phyloP scores from a whole-genome alignment of 495 filamentous ascomycete species.

The Hapsidospora chrysogenum region DNA sequence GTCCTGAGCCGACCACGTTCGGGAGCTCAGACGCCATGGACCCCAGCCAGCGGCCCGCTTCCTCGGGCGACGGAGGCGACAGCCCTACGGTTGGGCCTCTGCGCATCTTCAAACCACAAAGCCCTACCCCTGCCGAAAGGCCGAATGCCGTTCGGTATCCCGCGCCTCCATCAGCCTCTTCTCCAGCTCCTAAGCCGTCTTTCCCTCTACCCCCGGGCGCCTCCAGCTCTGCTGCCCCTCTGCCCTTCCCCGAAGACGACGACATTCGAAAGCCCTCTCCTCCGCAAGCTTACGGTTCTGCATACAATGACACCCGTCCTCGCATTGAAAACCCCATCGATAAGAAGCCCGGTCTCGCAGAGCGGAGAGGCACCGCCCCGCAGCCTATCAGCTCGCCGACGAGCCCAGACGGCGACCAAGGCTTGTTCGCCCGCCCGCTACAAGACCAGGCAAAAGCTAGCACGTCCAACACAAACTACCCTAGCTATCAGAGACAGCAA shows the following conservation, averaged over 20 bases:
- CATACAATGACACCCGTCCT: conserved; percentile 22
- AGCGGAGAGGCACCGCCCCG: conserved; percentile 55
- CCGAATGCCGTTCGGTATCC: conserved; percentile 29
- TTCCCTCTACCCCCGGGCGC: conserved; percentile 45
- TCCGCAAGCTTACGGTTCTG: conserved; percentile 14
- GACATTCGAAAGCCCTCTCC: conserved; percentile 25
- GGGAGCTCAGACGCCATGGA: not conserved
- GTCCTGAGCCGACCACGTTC: too few relatives aligned
- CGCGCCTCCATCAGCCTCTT: conserved; percentile 26
- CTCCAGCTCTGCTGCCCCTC: conserved; percentile 44
- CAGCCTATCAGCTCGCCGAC: conserved; percentile 66
- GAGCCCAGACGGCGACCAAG: conserved; percentile 51
- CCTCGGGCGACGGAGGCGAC: conserved; percentile 12
- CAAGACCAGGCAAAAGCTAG: conserved; percentile 12
- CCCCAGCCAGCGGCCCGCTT: not conserved
- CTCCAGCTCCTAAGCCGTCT: conserved; percentile 19
- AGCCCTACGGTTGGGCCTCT: conserved; percentile 70
- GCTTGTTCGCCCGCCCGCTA: conserved; percentile 44
- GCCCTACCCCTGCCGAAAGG: conserved; percentile 27
- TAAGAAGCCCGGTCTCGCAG: conserved; percentile 40
- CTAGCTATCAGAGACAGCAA: conserved; percentile 29
- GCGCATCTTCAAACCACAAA: conserved; percentile 61
- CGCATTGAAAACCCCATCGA: conserved; percentile 30
- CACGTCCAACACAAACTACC: conserved; percentile 19
- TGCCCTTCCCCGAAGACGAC: conserved; percentile 68